Evolutionary conservation across 2,329 filamentous ascomycete species (phyloP), one percentile per base, ranked within the genome.

Genomic region (Fusarium humuli): DNA sequence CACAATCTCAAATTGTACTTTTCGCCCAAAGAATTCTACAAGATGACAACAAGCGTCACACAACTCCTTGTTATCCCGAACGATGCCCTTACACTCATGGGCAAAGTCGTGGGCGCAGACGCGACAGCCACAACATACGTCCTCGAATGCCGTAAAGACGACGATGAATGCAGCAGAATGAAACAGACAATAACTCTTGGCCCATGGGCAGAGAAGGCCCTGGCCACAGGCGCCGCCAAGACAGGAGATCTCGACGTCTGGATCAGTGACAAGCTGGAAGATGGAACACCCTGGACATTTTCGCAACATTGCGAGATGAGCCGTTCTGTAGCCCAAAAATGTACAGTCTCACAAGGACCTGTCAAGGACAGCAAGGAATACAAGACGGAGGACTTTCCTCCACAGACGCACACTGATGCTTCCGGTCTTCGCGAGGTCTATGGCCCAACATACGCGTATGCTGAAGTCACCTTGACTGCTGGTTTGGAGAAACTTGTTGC

Each of bases 11-110:
- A 20, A 11, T 37, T 37, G 3, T 37, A 2, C 4, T n/a, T 4
- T 11, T n/a, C 34, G 10, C n/a, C 9, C 6, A n/a, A 37, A n/a
- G 2, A 0, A n/a, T 4, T 10, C 18, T 37, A n/a, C 27, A 45
- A 9, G 13, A 59, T 59, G 50, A 29, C 57, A 16, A 59, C 50
- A 12, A 57, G n/a, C 25, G 57, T 59, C 23, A 57, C 16, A 30
- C n/a, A 37, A 8, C 50, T 45, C 7, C 50, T 57, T 4, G 29
- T 59, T 7, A 8, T 57, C 16, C 50, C 40, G 7, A 45, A 52
- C 3, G 40, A 45, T 30, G 29, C 27, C 40, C 34, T 57, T 5
- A 25, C 23, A 5, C 40, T 57, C 1, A 16, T 45, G 7, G 57
- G 57, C 11, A 57, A 18, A 7, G 23, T 46, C 14, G n/a, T 59